Base-by-base conservation (phyloP, 2,329 filamentous ascomycete species). In the Colletotrichum ledebouriae region DNA sequence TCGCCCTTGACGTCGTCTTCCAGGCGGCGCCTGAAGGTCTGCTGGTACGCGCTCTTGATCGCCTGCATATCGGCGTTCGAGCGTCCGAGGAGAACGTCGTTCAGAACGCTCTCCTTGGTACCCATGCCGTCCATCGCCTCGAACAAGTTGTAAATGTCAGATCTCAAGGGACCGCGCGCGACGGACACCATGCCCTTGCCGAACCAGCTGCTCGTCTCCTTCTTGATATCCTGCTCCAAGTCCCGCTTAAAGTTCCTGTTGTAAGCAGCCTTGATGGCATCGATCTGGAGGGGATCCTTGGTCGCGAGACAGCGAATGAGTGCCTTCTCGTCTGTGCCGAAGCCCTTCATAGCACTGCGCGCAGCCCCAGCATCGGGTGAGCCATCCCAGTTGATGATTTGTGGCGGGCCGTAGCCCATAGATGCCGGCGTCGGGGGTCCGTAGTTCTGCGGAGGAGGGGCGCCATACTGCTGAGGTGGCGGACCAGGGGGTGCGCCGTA, bases 341-440 rank as follows among this genome's bases (percentile, higher is more conserved):
- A 93, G 0, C 94, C 94, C 79, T 97, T 97, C 94, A 98, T 97
- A 2, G 95, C 93, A 73, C 87, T 87, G 60, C 93, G 89, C 22
- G 97, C 83, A 4, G 84, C 87, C 65, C 94, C 87, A 0, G 93
- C 92, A 73, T 96, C 90, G 12, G 83, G 81, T 3, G 82, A 85
- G 55, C 89, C 90, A 71, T 97, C 90, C 84, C 86, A 90, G 34
- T 87, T 84, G 49, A 93, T 91, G 52, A 87, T 83, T 74, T 92
- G 91, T 12, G 89, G 87, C 0, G 91, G 86, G 3, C 89, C 89
- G 75, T 97, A 98, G 41, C 94, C 94, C 0, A 86, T 80, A 0
- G 92, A 92, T 0, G 93, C 88, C 11, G 87, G 86, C 1, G 90
- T 88, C 44, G 77, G 73, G 34, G 75, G 74, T 57, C 75, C 76